Percentiles rank a stretch among this genome's conserved stretches.
Evolutionary conservation across 108 stramenopile species (phyloP).

Genomic region (Skeletonema grethae): DNA sequence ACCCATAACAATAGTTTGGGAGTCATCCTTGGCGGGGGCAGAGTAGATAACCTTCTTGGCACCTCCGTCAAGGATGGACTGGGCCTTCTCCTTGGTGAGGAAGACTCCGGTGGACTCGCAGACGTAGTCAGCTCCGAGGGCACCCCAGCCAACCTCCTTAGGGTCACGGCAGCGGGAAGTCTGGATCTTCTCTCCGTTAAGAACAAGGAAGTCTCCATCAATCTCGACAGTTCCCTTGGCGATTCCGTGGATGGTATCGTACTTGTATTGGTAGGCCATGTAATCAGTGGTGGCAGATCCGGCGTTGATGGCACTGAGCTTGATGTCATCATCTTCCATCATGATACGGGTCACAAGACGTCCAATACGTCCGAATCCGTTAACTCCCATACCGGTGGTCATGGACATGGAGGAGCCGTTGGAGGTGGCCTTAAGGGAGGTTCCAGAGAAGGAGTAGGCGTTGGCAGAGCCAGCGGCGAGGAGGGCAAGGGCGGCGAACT

Average conservation of each 20-base stretch:
- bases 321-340: slow-evolving; percentile 89
- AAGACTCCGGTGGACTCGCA: slow-evolving; percentile 99
- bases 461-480: slow-evolving; percentile 76
- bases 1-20: slow-evolving; percentile 98
- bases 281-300: slow-evolving; percentile 97
- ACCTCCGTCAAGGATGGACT: slow-evolving; percentile 96
- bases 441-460: slow-evolving; percentile 84
- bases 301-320: slow-evolving; percentile 95
- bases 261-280: slow-evolving; percentile 99
- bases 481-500: slow-evolving; percentile 76
- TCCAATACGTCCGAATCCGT: slow-evolving; percentile 99
- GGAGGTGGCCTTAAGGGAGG: slow-evolving; percentile 71
- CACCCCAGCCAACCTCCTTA: slow-evolving; percentile 95
- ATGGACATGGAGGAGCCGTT: slow-evolving; percentile 83
- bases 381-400: slow-evolving; percentile 92
- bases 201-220: slow-evolving; percentile 96
- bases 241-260: slow-evolving; percentile 99
- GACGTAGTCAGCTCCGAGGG: slow-evolving; percentile 95
- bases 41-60: slow-evolving; percentile 99
- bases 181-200: slow-evolving; percentile 93
- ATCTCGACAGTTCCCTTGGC: slow-evolving; percentile 96
- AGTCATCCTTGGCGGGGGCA: slow-evolving; percentile 99
- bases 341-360: slow-evolving; percentile 99
- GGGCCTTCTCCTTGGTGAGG: slow-evolving; percentile 95
- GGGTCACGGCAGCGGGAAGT: slow-evolving; percentile 96